Evolutionary conservation across 2,329 filamentous ascomycete species (phyloP).

Genomic region (Aphanocladium album): DNA sequence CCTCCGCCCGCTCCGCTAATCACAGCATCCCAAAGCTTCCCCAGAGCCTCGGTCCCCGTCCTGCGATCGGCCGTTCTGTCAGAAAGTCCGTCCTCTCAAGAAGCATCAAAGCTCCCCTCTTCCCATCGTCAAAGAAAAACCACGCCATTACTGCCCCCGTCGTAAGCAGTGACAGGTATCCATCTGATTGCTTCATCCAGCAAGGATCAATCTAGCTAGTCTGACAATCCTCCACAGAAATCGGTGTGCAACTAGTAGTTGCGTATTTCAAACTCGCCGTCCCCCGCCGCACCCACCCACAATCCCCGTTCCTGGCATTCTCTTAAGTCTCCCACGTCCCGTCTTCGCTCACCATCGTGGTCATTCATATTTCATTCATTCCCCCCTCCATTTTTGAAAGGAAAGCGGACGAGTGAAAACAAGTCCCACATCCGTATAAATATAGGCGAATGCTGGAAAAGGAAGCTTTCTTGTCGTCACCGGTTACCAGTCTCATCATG

Average conservation of each 20-base stretch:
- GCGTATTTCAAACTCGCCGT: constrained; percentile 3
- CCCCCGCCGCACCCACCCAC: neutral
- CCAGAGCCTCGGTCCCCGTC: constrained; percentile 13
- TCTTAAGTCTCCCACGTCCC: neutral
- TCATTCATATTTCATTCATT: neutral
- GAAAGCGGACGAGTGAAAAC: neutral
- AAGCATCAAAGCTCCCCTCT: too few relatives aligned
- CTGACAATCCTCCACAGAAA: neutral
- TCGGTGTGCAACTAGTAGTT: constrained; percentile 1
- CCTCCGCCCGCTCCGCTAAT: constrained; percentile 2
- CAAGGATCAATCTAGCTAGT: neutral
- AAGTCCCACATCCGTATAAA: neutral
- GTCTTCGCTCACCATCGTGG: neutral
- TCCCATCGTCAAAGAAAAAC: neutral
- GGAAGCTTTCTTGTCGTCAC: constrained; percentile 6
- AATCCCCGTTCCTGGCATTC: constrained; percentile 1
- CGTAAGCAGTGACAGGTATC: neutral
- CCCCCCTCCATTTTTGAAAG: neutral
- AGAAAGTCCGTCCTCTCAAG: neutral
- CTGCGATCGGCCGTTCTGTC: constrained; percentile 1
- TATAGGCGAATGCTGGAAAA: constrained; percentile 11
- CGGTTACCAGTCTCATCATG: constrained; percentile 27
- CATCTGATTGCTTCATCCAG: neutral
- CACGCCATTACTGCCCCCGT: neutral
- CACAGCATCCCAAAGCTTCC: constrained; percentile 11